Evolutionary conservation across 495 filamentous ascomycete species (phyloP), one percentile per base, ranked within the genome.

Genomic region (Talaromyces liani): DNA sequence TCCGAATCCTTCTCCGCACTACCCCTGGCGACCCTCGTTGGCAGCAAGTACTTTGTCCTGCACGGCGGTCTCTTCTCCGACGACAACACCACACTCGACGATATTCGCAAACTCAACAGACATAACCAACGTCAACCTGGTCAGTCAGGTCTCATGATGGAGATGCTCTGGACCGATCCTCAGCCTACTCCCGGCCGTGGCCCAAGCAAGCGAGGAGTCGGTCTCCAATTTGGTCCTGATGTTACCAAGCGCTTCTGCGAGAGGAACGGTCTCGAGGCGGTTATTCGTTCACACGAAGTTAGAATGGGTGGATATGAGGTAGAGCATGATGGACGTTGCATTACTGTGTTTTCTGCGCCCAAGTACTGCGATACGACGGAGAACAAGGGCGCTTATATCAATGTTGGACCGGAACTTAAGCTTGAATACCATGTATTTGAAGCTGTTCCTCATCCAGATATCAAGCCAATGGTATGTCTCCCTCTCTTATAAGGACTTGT

Each of bases 101-200:
- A 98, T 69, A 91, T 99, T 68, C 83, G 95, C 58, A 95, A 93
- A 76, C 80, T 98, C 45, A 85, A 98, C 73, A 84, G 94, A 67
- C 93, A 97, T 76, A 86, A 84, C 73, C 95, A 98, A 78, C 84
- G 91, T 29, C 94, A 99, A 70, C 94, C 94, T n/a, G 95, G 95
- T 24, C 94, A 98, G 72, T 74, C 87, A 53, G 94, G 94, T 33
- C 78, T 99, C 68, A 99, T 99, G 94, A 98, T 99, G 94, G 94
- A 99, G 75, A 99, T 99, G 95, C 85, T 99, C 20, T 99, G 94
- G 94, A 98, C 94, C 0, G 94, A 99, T 71, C 94, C 94, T 12
- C 94, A 98, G 72, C 78, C 87, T 0, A 79, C 85, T 65, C 90
- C 90, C 55, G 94, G 94, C 27, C 85, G 94, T 60, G 91, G 92